A percentile compares a stretch with the other conserved stretches of the same genome.
phyloP scores from a whole-genome alignment of 148 eudicot genomes.

The Camellia sinensis region DNA sequence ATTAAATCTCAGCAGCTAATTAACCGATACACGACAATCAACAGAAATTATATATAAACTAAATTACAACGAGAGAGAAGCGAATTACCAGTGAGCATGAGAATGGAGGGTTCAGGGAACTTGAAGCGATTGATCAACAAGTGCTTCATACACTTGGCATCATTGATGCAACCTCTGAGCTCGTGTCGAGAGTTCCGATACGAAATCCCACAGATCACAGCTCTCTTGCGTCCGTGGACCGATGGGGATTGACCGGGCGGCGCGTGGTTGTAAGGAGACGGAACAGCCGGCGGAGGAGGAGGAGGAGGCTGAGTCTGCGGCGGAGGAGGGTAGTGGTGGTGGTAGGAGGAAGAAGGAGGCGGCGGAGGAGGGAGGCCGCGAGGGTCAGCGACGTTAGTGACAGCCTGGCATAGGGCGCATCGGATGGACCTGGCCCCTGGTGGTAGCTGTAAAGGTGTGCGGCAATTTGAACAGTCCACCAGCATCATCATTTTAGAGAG shows the following conservation, averaged over 20 bases:
- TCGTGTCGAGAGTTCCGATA: conserved; percentile 29
- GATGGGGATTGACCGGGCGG: conserved; percentile 30
- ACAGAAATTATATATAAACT: background rate
- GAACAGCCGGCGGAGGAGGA: conserved; percentile 10
- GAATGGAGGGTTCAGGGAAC: conserved; percentile 43
- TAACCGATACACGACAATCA: background rate
- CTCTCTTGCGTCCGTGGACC: conserved; percentile 32
- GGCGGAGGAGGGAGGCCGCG: conserved; percentile 14
- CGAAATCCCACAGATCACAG: conserved; percentile 42
- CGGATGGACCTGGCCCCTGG: conserved; percentile 30
- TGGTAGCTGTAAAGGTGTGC: conserved; percentile 35
- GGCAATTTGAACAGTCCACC: conserved; percentile 42
- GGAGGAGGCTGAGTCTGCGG: background rate
- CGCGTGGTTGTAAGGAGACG: conserved; percentile 24
- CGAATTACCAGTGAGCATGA: conserved; percentile 52
- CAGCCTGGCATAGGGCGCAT: conserved; percentile 40
- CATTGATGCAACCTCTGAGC: conserved; percentile 47
- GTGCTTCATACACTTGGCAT: conserved; percentile 38
- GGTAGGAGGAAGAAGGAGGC: background rate
- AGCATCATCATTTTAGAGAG: conserved; percentile 33
- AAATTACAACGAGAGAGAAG: background rate
- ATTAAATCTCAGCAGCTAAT: conserved; percentile 4
- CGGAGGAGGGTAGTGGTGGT: background rate
- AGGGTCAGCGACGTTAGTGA: conserved; percentile 28
- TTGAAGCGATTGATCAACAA: conserved; percentile 36